Percentiles rank a stretch among this genome's conserved stretches.
Conservation (phyloP, 352 stramenopile genomes). For the Phytopythium helicoides region DNA sequence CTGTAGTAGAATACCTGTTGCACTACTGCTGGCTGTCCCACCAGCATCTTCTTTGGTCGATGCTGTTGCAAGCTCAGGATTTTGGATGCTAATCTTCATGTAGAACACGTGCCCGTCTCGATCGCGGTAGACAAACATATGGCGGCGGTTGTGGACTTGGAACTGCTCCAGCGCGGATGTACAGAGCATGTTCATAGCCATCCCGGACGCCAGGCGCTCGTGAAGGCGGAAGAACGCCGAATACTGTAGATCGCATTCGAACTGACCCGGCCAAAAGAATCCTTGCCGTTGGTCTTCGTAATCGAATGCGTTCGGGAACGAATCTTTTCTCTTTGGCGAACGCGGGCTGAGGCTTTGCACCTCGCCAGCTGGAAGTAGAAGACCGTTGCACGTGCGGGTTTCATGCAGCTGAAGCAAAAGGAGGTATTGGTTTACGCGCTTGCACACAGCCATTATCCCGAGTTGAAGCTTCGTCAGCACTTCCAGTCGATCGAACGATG, state of each 20-base stretch:
- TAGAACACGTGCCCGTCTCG: conserved; percentile 87
- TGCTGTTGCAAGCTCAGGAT: no score
- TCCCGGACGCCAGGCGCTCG: conserved; percentile 70
- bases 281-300: conserved; percentile 17
- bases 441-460: conserved; percentile 60
- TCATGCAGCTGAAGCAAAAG: conserved; percentile 85
- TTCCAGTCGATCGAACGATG: conserved; percentile 46
- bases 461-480: conserved; percentile 77
- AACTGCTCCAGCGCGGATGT: conserved; percentile 87
- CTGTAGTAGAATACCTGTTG: conserved; percentile 64
- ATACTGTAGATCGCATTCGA: conserved; percentile 82
- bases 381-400: conserved; percentile 67
- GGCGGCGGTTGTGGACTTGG: conserved; percentile 85
- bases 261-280: conserved; percentile 88
- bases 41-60: no score
- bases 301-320: conserved; percentile 22
- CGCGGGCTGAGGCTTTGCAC: conserved; percentile 34
- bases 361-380: conserved; percentile 52
- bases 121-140: conserved; percentile 88
- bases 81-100: conserved; percentile 80
- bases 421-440: conserved; percentile 83
- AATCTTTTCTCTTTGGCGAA: conserved; percentile 35
- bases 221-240: conserved; percentile 77
- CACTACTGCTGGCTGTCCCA: conserved; percentile 7
- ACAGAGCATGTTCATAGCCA: conserved; percentile 81